A percentile compares a stretch with the other conserved stretches of the same genome.
Evolutionary conservation across 371 early-diverging fungal genomes (phyloP).

Genomic region (Dichotomocladium elegans): DNA sequence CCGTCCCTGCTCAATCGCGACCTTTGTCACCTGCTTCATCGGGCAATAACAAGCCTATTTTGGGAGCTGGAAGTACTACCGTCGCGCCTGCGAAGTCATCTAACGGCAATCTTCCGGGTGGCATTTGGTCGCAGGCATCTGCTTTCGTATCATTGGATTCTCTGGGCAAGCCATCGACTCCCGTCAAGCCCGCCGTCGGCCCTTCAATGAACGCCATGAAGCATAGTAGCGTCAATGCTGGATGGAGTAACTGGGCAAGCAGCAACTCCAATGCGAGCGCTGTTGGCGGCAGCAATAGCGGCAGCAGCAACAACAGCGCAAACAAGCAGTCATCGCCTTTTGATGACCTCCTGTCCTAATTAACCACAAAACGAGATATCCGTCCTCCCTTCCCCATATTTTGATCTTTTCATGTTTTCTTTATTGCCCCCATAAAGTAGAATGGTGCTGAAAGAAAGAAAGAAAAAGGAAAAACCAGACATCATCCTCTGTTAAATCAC

Average conservation of each 20-base stretch:
- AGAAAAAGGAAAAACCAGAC: no score
- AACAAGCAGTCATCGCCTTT: constrained; percentile 18
- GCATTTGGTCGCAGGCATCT: constrained; percentile 59
- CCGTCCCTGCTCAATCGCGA: constrained; percentile 1
- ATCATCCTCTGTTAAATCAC: no score
- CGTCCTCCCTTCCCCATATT: not conserved
- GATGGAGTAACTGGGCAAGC: constrained; percentile 43
- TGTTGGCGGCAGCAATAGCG: constrained; percentile 2
- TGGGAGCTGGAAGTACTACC: not conserved
- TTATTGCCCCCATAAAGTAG: no score
- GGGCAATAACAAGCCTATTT: constrained; percentile 6
- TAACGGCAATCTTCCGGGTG: constrained; percentile 21
- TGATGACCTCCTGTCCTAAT: constrained; percentile 39
- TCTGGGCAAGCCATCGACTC: constrained; percentile 41
- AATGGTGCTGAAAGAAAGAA: no score
- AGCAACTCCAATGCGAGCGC: constrained; percentile 9
- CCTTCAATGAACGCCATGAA: constrained; percentile 62
- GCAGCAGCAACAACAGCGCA: constrained; percentile 10
- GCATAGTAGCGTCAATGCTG: constrained; percentile 29
- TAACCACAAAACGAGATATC: not conserved
- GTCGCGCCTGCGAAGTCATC: not conserved
- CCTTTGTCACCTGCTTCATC: constrained; percentile 6
- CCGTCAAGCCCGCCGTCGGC: constrained; percentile 32
- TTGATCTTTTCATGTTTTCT: no score
- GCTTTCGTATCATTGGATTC: constrained; percentile 55